phyloP scores from a whole-genome alignment of 2,329 filamentous ascomycete genomes.

The Rutstroemia sp. region DNA sequence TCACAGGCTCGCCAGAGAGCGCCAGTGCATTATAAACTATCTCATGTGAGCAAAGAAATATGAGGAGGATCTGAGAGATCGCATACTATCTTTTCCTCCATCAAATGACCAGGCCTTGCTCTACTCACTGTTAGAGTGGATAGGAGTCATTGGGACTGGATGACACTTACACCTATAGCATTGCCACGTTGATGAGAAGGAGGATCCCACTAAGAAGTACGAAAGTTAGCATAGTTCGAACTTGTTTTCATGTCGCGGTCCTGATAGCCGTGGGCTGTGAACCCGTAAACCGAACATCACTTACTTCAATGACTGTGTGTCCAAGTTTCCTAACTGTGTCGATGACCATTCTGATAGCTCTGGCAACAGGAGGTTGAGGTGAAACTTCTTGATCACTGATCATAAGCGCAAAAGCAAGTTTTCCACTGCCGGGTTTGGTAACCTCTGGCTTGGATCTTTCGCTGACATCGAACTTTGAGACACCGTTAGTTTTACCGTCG shows the following conservation, averaged over 20 bases:
- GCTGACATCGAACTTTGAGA: too few species aligned
- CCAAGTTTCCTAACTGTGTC: constrained; percentile 43
- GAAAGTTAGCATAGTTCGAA: background rate
- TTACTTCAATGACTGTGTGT: constrained; percentile 43
- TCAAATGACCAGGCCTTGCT: constrained; percentile 37
- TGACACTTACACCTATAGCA: constrained; percentile 34
- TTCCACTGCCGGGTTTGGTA: constrained; percentile 9
- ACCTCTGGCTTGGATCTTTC: too few species aligned
- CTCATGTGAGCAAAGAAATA: background rate
- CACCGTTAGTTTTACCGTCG: too few species aligned
- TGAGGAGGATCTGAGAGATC: background rate
- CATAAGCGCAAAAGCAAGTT: constrained; percentile 48
- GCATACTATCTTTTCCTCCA: constrained; percentile 38
- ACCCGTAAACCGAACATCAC: background rate
- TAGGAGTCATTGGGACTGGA: constrained; percentile 18
- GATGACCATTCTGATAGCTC: constrained; percentile 45
- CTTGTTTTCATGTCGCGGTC: too few species aligned
- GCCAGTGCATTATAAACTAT: constrained; percentile 39
- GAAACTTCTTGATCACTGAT: constrained; percentile 42
- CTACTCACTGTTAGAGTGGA: constrained; percentile 11
- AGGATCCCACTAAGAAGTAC: constrained; percentile 41
- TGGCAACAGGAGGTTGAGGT: constrained; percentile 49
- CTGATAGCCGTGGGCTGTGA: background rate
- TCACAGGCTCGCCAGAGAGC: constrained; percentile 47
- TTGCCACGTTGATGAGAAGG: constrained; percentile 38